Base-by-base conservation (phyloP, 2,329 filamentous ascomycete species). In the Didymella pinodella region DNA sequence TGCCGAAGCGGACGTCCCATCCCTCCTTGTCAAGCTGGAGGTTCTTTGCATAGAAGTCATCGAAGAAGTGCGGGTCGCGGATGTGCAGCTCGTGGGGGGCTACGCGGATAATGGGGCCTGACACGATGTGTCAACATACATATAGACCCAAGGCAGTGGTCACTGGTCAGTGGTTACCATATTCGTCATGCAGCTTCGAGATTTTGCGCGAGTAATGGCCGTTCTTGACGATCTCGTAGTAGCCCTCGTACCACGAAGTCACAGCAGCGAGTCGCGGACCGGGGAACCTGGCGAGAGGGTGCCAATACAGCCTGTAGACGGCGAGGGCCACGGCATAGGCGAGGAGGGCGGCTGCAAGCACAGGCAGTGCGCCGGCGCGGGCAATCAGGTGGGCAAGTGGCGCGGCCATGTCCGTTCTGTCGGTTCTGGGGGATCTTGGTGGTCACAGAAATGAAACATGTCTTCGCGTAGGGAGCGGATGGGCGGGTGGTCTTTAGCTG, bases 251-350 rank as follows among this genome's bases (percentile, higher is more conserved):
- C 69, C 67, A 75, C 22, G 62, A 68, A 20, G 72, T 71, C 12
- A 70, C 60, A 8, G 73, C 73, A 11, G 73, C 74, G 14, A 70
- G 50, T 29, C 51, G 67, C 1, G 81, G 81, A 2, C 81, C 82
- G 1, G 81, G 81, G 61, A 78, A 81, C 43, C 75, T 76, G 43
- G 76, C 69, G 2, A 83, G 72, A 1, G 81, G 81, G 46, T 82
- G 79, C 44, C 82, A 73, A 65, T 75, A 80, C 20, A 80, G 69
- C 54, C 75, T 74, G 63, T 81, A 79, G 53, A 80, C 5, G 48
- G 52, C 52, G 46, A 73, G 62, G 16, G 60, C 66, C 26, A 64
- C 0, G 8, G 64, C 26, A 44, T 73, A 76, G 8, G 60, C 14
- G 29, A 61, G 44, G 22, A 62, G 52, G 5, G 62, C 47, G 10